Percentiles rank a stretch among this genome's conserved stretches.
phyloP scores from a whole-genome alignment of 805 yeast genomes.

The Suhomyces kilbournensis region DNA sequence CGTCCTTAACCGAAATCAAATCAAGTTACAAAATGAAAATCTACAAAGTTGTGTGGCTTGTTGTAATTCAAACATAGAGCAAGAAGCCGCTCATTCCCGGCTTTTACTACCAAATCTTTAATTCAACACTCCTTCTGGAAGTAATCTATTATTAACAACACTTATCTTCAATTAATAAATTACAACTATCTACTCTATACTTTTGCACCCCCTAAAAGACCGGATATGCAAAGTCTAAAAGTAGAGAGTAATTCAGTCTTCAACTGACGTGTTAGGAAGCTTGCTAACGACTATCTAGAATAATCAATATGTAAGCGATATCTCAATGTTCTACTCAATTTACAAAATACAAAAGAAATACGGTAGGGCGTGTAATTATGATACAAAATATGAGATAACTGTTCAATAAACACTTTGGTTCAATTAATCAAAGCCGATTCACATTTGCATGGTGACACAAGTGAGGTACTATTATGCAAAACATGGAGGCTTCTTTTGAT shows the following conservation, averaged over 20 bases:
- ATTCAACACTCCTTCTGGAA: background rate
- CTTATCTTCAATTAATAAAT: background rate
- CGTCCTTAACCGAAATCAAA: background rate
- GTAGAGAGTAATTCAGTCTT: background rate
- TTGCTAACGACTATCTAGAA: background rate
- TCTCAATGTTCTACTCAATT: background rate
- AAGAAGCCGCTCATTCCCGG: background rate
- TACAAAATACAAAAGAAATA: background rate
- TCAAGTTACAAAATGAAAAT: background rate
- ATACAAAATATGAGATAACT: background rate
- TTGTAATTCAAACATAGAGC: background rate
- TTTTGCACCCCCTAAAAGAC: background rate
- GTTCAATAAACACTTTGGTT: background rate
- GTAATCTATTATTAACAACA: background rate
- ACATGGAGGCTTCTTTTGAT: background rate
- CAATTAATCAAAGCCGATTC: background rate
- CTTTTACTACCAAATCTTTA: background rate
- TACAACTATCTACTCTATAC: background rate
- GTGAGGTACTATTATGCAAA: background rate
- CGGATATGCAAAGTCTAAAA: background rate
- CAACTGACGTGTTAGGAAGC: background rate
- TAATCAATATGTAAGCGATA: background rate
- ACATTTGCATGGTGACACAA: background rate
- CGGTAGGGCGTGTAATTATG: background rate
- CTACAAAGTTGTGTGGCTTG: background rate